phyloP scores from a whole-genome alignment of 129 eudicot species.

The Centaurea solstitialis region DNA sequence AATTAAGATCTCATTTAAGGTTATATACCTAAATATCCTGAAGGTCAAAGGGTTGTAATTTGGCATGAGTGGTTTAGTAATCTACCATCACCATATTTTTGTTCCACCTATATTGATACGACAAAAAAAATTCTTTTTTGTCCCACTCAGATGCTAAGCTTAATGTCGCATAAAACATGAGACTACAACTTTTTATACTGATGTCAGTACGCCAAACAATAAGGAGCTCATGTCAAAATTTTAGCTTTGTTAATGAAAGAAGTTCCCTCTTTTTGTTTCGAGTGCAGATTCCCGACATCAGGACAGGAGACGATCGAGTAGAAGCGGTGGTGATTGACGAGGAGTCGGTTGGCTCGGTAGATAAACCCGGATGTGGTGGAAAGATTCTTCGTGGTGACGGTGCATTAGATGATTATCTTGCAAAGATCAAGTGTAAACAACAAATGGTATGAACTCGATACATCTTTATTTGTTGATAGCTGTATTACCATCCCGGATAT shows the following conservation, averaged over 20 bases:
- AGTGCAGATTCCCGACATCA: slow-evolving; percentile 74
- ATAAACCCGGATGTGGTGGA: slow-evolving; percentile 62
- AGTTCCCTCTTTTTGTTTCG: background rate
- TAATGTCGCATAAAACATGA: no score
- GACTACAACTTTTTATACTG: no score
- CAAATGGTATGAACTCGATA: slow-evolving; percentile 42
- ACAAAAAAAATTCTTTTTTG: background rate
- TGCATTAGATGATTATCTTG: slow-evolving; percentile 67
- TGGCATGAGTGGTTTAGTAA: background rate
- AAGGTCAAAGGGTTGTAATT: background rate
- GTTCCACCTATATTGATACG: background rate
- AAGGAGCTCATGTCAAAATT: background rate
- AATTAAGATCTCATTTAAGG: no score
- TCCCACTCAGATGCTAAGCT: background rate
- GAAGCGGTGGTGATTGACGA: slow-evolving; percentile 92
- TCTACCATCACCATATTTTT: background rate
- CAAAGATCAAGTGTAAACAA: slow-evolving; percentile 39
- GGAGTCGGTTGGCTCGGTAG: slow-evolving; percentile 67
- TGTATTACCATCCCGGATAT: background rate
- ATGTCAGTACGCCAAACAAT: no score
- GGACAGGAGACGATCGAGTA: slow-evolving; percentile 67
- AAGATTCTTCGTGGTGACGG: slow-evolving; percentile 82
- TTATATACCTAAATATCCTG: background rate
- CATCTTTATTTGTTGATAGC: background rate
- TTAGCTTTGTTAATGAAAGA: slow-evolving; percentile 1